phyloP scores from a whole-genome alignment of 805 yeast genomes.

The Saturnispora sanitii region DNA sequence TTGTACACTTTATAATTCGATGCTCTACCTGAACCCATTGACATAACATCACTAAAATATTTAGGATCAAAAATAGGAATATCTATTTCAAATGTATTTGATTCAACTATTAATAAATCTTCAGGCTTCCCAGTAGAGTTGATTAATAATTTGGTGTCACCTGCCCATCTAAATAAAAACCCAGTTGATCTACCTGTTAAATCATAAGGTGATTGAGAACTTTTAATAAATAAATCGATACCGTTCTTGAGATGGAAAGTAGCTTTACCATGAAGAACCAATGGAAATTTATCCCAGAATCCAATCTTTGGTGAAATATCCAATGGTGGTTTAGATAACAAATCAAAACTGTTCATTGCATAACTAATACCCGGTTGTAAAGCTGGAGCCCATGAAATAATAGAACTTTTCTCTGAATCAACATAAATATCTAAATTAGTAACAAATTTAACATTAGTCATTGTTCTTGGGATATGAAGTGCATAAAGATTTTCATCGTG shows the following conservation, averaged over 20 bases:
- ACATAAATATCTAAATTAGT: slow-evolving; percentile 39
- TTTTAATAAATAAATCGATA: slow-evolving; percentile 53
- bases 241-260: slow-evolving; percentile 39
- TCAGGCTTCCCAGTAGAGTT: slow-evolving; percentile 41
- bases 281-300: slow-evolving; percentile 61
- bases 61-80: slow-evolving; percentile 39
- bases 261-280: slow-evolving; percentile 44
- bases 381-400: slow-evolving; percentile 56
- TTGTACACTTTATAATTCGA: slow-evolving; percentile 35
- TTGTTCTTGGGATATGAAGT: slow-evolving; percentile 47
- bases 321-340: slow-evolving; percentile 57
- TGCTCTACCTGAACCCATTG: slow-evolving; percentile 18
- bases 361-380: slow-evolving; percentile 51
- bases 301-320: slow-evolving; percentile 58
- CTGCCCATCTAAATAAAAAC: slow-evolving; percentile 54
- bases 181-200: slow-evolving; percentile 52
- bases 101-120: slow-evolving; percentile 43
- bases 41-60: slow-evolving; percentile 20
- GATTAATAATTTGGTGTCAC: slow-evolving; percentile 39
- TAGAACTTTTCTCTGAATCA: slow-evolving; percentile 37
- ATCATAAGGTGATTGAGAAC: slow-evolving; percentile 50
- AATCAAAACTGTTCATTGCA: slow-evolving; percentile 56
- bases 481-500: slow-evolving; percentile 43
- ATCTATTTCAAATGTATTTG: slow-evolving; percentile 47
- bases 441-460: slow-evolving; percentile 51